phyloP scores from a whole-genome alignment of 2,329 filamentous ascomycete species.

The Trichoderma sp. region DNA sequence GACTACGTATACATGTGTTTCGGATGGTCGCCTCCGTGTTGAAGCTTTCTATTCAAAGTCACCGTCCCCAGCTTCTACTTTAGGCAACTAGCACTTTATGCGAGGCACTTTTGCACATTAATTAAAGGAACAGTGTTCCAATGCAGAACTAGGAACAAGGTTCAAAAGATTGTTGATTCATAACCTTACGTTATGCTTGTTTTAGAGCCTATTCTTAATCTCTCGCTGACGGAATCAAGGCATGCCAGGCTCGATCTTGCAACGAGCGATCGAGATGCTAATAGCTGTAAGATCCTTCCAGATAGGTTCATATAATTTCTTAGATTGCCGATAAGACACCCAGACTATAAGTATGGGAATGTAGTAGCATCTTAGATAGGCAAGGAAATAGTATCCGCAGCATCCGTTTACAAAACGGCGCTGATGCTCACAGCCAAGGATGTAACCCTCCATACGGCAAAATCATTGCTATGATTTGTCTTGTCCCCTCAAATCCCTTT shows the following conservation, averaged over 20 bases:
- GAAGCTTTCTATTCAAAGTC: neutral
- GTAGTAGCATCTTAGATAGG: neutral
- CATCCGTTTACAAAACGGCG: neutral
- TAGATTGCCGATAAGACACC: neutral
- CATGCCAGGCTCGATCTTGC: neutral
- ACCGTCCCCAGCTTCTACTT: neutral
- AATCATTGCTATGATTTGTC: neutral
- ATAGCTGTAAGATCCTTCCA: neutral
- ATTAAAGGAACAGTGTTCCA: neutral
- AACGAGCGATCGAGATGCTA: neutral
- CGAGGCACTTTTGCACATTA: constrained; percentile 1
- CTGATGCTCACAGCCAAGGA: neutral
- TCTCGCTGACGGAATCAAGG: neutral
- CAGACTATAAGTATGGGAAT: neutral
- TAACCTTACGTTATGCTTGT: constrained; percentile 15
- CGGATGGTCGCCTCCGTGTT: constrained; percentile 5
- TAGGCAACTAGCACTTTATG: neutral
- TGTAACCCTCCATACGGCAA: neutral
- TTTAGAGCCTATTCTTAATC: neutral
- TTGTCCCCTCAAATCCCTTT: neutral
- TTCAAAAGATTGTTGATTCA: neutral
- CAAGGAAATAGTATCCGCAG: neutral
- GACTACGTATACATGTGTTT: neutral
- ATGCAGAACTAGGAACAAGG: neutral
- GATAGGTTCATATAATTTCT: neutral